Evolutionary conservation across 768 basidiomycete species (phyloP), one percentile per base, ranked within the genome.

Genomic region (Agaricus blazei): DNA sequence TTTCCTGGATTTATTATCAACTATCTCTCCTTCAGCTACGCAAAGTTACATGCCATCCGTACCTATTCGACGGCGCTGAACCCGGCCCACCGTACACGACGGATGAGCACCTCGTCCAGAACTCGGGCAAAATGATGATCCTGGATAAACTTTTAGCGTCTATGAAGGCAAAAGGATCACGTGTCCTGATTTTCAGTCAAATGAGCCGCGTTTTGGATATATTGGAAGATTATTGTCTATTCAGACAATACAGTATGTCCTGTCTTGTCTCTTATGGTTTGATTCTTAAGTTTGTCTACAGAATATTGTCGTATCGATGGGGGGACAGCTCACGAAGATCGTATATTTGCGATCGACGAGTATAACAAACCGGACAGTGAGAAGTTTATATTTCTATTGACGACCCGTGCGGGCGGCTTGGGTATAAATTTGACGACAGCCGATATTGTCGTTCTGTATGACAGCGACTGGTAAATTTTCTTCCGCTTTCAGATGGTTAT

Each of bases 141-240:
- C 9, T 31, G 28, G 95, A 99, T 75, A 98, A 93, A 69, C 77
- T 99, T 0, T 82, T 98, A 19, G 75, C 76, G 54, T 83, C 80
- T 34, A 88, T 98, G 91, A 93, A 91, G 64, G 84, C 72, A 23
- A 94, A 94, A 67, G 95, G 93, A n/a, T 96, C 93, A 2, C 83
- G 96, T 8, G 90, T 94, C 3, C 81, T 98, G 61, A 97, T 98
- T 58, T 99, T 99, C 76, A 96, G 93, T 63, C 97, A 98, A 70
- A 98, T 99, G 97, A 95, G 92, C 71, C 87, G 97, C 15, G 90
- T 98, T 56, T 78, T 98, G 49, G 97, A 99, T 69, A 98, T 99
- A 56, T 70, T 99, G 44, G 96, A 98, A 67, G 96, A 98, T 66
- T 98, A 95, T 69, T 98, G 94, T 69, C 75, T 96, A 58, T 99